Base-by-base conservation (phyloP, 805 yeast species). In the Priceomyces carsonii region DNA sequence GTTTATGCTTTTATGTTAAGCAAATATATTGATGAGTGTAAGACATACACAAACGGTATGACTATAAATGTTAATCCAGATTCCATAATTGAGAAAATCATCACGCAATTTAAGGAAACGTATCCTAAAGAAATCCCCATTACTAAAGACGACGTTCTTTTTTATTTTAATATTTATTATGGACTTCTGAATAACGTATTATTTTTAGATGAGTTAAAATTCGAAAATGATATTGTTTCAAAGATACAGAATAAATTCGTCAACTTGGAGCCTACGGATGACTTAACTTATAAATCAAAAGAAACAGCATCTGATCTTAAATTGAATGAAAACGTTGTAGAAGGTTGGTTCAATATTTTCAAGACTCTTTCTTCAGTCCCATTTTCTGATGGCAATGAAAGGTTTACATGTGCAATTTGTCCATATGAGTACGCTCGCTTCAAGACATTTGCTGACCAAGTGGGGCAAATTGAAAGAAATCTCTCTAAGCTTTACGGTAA, bases 321-420 rank as follows among this genome's bases (percentile, higher is more conserved):
- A 8, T 14, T 54, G 6, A 23, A 42, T 4, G 29, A 38, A 6
- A 43, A 43, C 3, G 43, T 49, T 2, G 58, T 51, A 2, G 16
- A 27, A 17, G 48, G 38, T 8, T 66, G 70, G 69, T 56, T 53
- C 32, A 50, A 52, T 5, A 50, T 57, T 6, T 65, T 65, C 42
- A 51, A 53, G 13, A 36, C 44, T 6, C 51, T 62, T 33, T 40
- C 52, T 5, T 42, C 53, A 8, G 50, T 53, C 8, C 64, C 63
- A 6, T 55, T 49, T 34, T 42, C 57, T 4, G 43, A 43, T 3
- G 53, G 45, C 6, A 47, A 35, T 26, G 32, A 45, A 15, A 38
- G 46, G 21, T 42, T 42, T 29, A 50, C 59, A 8, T 50, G 55
- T 38, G 38, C 60, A 4, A 43, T 62, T 21, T 55, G 63, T 43